Conservation (phyloP, 1,139 yeast genomes). For the Candida albicans region DNA sequence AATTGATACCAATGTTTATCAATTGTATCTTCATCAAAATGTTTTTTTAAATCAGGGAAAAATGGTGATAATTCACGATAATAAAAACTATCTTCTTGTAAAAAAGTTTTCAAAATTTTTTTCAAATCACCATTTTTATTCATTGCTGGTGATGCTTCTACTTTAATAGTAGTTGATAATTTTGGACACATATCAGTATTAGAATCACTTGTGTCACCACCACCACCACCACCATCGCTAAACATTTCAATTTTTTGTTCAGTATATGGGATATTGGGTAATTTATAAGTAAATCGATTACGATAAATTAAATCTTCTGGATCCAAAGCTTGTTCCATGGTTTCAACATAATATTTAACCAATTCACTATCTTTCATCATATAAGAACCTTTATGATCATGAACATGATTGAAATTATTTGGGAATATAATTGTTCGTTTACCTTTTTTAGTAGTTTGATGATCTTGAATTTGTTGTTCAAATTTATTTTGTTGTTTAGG, state of each 20-base stretch:
- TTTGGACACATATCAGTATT: background rate
- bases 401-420: background rate
- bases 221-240: background rate
- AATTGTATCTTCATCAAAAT: constrained; percentile 27
- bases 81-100: constrained; percentile 19
- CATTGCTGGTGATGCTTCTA: constrained; percentile 1
- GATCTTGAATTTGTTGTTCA: background rate
- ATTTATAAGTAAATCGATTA: constrained; percentile 1
- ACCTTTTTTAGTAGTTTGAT: background rate
- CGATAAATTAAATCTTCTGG: constrained; percentile 3
- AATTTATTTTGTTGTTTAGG: too few relatives aligned
- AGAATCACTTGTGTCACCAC: background rate
- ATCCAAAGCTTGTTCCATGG: constrained; percentile 1
- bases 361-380: constrained; percentile 1
- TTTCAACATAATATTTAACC: background rate
- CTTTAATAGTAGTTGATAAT: background rate
- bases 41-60: constrained; percentile 26
- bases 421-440: constrained; percentile 3
- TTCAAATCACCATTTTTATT: constrained; percentile 13
- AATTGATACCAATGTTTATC: constrained; percentile 37
- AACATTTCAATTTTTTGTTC: constrained; percentile 1
- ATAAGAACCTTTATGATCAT: background rate
- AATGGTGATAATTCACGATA: constrained; percentile 27
- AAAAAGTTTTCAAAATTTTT: constrained; percentile 13
- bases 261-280: background rate